Evolutionary conservation across 1,284 basidiomycete genomes (phyloP).

Genomic region (Thecaphora thlaspeos): DNA sequence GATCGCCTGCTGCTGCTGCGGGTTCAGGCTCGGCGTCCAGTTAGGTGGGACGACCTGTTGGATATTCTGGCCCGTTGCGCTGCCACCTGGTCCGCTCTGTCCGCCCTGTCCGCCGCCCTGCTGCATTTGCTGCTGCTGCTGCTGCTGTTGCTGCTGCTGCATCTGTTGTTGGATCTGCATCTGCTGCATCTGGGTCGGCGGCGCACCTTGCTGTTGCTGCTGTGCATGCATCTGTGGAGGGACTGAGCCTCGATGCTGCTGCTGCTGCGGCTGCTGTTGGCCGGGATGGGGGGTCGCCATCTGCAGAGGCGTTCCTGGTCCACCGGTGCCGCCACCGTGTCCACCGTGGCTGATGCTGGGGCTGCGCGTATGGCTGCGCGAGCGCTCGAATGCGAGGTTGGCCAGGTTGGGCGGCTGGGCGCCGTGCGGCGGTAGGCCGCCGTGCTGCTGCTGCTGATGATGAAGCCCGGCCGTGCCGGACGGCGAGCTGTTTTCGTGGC

Average conservation of each 20-base stretch:
- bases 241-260: too few relatives aligned
- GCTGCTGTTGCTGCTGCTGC: constrained; percentile 5
- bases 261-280: too few relatives aligned
- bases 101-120: too few relatives aligned
- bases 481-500: constrained; percentile 15
- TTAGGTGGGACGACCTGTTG: constrained; percentile 34
- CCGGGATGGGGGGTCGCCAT: too few relatives aligned
- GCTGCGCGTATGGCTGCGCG: constrained; percentile 39
- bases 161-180: constrained; percentile 1
- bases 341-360: constrained; percentile 32
- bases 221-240: constrained; percentile 33
- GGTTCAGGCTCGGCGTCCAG: constrained; percentile 42
- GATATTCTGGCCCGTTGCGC: background rate
- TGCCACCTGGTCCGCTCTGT: too few relatives aligned
- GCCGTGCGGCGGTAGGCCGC: constrained; percentile 1
- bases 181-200: constrained; percentile 5
- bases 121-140: too few relatives aligned
- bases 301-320: too few relatives aligned
- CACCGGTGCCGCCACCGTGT: constrained; percentile 9
- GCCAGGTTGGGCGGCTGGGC: background rate
- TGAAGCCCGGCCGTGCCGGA: constrained; percentile 9
- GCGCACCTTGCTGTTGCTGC: constrained; percentile 1
- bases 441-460: background rate
- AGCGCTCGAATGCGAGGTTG: constrained; percentile 26
- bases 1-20: constrained; percentile 47